These are phyloP conservation scores for Oryza nivara DNA, from an alignment of 176 grass and related monocot species.

Conservation along the genomic window DNA sequence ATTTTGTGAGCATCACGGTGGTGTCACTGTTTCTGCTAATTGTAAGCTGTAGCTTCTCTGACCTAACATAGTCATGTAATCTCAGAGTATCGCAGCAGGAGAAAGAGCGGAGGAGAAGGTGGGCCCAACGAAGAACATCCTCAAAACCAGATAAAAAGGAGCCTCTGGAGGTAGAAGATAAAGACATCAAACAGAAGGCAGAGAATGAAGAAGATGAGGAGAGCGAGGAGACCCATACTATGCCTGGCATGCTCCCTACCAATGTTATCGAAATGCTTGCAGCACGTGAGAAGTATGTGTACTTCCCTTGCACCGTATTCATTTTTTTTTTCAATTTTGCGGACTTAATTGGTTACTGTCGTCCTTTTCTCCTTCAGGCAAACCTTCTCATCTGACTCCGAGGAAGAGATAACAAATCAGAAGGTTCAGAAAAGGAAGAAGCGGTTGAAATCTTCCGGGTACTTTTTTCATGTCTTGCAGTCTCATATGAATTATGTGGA, in stretches of 20 bases:
- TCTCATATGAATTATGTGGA: neutral
- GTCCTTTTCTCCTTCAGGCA: slow-evolving; percentile 51
- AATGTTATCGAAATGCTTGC: slow-evolving; percentile 82
- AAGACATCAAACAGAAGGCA: slow-evolving; percentile 30
- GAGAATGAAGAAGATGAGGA: slow-evolving; percentile 20
- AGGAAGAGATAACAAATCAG: slow-evolving; percentile 72
- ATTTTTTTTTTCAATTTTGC: neutral
- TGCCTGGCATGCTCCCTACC: slow-evolving; percentile 79
- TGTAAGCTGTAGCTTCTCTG: slow-evolving; percentile 6
- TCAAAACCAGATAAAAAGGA: slow-evolving; percentile 40
- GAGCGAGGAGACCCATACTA: slow-evolving; percentile 33
- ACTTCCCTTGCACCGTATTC: slow-evolving; percentile 12
- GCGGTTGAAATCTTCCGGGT: slow-evolving; percentile 56
- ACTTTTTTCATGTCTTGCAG: slow-evolving; percentile 32
- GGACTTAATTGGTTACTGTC: slow-evolving; percentile 11
- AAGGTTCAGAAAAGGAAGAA: slow-evolving; percentile 65
- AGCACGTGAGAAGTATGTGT: slow-evolving; percentile 90
- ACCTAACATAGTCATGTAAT: slow-evolving; percentile 27
- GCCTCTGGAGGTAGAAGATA: slow-evolving; percentile 25
- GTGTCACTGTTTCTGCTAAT: neutral
- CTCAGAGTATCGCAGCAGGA: slow-evolving; percentile 36
- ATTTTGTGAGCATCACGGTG: neutral
- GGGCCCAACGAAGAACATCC: slow-evolving; percentile 49
- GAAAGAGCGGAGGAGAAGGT: slow-evolving; percentile 54
- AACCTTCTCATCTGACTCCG: slow-evolving; percentile 83